Conservation (phyloP, 2,329 filamentous ascomycete species). For the Phoma herbarum region DNA sequence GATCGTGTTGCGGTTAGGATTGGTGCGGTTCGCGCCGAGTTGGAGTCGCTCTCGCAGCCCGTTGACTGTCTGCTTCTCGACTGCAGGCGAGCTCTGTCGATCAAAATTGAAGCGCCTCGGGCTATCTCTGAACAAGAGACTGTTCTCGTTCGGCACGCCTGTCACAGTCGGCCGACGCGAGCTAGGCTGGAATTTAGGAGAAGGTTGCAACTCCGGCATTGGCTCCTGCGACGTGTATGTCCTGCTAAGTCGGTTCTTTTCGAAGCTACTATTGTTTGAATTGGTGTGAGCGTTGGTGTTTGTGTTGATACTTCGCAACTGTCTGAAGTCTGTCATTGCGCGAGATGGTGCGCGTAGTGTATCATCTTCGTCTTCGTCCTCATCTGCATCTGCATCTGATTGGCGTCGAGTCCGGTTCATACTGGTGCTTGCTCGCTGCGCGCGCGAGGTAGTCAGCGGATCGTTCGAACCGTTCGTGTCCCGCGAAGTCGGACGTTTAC, state of each 20-base stretch:
- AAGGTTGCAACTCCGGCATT: constrained; percentile 48
- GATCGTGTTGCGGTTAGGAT: constrained; percentile 41
- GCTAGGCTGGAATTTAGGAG: constrained; percentile 41
- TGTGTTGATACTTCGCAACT: constrained; percentile 38
- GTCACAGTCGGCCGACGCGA: constrained; percentile 45
- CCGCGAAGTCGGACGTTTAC: constrained; percentile 44
- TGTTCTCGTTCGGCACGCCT: constrained; percentile 35
- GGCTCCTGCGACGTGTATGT: constrained; percentile 51
- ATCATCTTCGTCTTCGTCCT: constrained; percentile 52
- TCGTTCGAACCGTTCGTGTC: constrained; percentile 35
- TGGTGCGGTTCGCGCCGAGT: constrained; percentile 36
- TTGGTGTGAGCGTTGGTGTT: constrained; percentile 32
- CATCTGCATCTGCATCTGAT: constrained; percentile 42
- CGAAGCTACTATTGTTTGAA: constrained; percentile 25
- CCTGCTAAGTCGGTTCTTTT: constrained; percentile 35
- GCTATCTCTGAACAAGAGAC: constrained; percentile 39
- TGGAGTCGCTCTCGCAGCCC: constrained; percentile 39
- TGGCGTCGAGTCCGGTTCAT: constrained; percentile 49
- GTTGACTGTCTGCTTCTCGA: constrained; percentile 40
- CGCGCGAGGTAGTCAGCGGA: constrained; percentile 37
- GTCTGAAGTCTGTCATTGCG: constrained; percentile 57
- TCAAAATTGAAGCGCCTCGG: constrained; percentile 40
- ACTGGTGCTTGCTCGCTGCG: constrained; percentile 51
- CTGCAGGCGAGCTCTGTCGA: constrained; percentile 42
- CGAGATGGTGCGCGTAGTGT: constrained; percentile 58